Evolutionary conservation across 2,329 filamentous ascomycete genomes (phyloP).

Genomic region (Proliferodiscus dingleyae): DNA sequence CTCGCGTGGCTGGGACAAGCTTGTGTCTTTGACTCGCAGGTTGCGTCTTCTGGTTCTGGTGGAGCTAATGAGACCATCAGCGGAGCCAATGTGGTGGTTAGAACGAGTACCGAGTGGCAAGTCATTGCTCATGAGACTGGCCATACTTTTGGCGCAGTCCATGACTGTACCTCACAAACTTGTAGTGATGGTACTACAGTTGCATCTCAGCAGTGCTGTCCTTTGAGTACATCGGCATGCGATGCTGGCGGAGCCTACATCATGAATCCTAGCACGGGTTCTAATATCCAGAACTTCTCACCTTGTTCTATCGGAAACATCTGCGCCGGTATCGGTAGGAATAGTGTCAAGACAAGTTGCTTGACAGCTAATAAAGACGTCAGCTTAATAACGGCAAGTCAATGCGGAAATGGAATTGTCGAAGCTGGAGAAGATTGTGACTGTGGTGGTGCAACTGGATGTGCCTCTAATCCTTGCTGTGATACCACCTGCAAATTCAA

Average conservation of each 20-base stretch:
- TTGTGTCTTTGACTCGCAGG: slow-evolving; percentile 58
- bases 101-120: slow-evolving; percentile 83
- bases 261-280: slow-evolving; percentile 88
- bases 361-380: slow-evolving; percentile 83
- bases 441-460: slow-evolving; percentile 73
- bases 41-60: slow-evolving; percentile 42
- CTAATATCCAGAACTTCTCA: slow-evolving; percentile 74
- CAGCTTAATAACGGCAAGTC: slow-evolving; percentile 71
- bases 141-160: slow-evolving; percentile 92
- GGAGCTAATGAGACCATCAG: slow-evolving; percentile 64
- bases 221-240: slow-evolving; percentile 62
- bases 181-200: slow-evolving; percentile 60
- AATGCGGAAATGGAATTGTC: slow-evolving; percentile 96
- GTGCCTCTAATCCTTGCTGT: slow-evolving; percentile 75
- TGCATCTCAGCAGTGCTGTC: slow-evolving; percentile 69
- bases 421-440: slow-evolving; percentile 93
- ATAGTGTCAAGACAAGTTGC: slow-evolving; percentile 71
- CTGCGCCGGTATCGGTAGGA: slow-evolving; percentile 75
- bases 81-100: slow-evolving; percentile 84
- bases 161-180: slow-evolving; percentile 73
- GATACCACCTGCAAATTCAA: slow-evolving; percentile 85
- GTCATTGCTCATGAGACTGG: slow-evolving; percentile 92
- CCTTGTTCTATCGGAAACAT: slow-evolving; percentile 90
- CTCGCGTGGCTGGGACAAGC: slow-evolving; percentile 90
- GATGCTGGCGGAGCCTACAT: slow-evolving; percentile 76